Base-by-base conservation (phyloP, 2,329 filamentous ascomycete species). In the Harringtonia lauricola region DNA sequence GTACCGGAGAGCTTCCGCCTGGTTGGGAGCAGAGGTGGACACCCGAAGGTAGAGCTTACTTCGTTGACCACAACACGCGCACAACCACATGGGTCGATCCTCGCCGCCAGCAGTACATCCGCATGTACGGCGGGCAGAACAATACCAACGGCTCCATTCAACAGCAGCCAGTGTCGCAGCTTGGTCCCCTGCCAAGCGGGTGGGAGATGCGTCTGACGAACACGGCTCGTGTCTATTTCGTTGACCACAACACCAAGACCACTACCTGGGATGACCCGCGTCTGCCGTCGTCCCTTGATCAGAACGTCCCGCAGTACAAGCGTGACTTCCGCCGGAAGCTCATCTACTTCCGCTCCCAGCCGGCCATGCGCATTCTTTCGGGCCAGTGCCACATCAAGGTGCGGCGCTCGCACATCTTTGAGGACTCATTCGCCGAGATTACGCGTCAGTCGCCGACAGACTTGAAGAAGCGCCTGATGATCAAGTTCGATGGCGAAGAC, bases 161-260 rank as follows among this genome's bases (percentile, higher is more conserved):
- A 63, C 90, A 95, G 60, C 92, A 98, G 64, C 90, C 92, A 1
- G 92, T 98, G 2, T 96, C 92, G 2, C 92, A 98, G 61, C 76
- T 98, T 37, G 92, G 92, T 4, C 92, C 92, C 22, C 66, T 98
- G 39, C 92, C 92, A 3, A 96, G 92, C 57, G 92, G 92, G 3
- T 98, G 92, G 92, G 92, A 98, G 71, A 98, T 98, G 92, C 86
- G 92, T 48, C 79, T 98, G 41, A 98, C 92, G 42, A 96, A 98
- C 64, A 98, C 92, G 14, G 92, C 92, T 24, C 78, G 92, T 47
- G 92, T 98, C 15, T 98, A 98, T 66, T 98, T 98, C 63, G 92
- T 98, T 36, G 92, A 98, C 58, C 92, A 98, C 68, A 98, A 98
- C 67, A 98, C 92, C 36, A 98, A 98, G 72, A 98, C 92, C 0